phyloP scores from a whole-genome alignment of 164 flowering plant species.

The Liriodendron chinense region DNA sequence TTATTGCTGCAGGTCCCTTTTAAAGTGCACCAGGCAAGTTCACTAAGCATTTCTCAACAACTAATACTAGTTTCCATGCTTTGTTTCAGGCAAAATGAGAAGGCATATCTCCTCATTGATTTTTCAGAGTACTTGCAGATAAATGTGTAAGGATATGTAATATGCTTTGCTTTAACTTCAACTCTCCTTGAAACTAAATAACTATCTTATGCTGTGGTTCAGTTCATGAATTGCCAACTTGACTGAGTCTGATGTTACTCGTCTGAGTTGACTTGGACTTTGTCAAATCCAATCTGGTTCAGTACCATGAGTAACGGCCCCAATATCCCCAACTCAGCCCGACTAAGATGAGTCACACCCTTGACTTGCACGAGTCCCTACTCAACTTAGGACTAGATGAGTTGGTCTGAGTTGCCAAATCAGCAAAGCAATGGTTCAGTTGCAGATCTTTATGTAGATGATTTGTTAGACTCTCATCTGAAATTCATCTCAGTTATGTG shows the following conservation, averaged over 20 bases:
- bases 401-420: no score
- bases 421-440: not conserved
- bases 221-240: not conserved
- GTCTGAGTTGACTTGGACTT: no score
- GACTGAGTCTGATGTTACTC: no score
- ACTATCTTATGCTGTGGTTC: not conserved
- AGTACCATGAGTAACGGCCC: no score
- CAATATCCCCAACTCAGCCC: no score
- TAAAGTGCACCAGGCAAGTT: not conserved
- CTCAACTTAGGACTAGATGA: no score
- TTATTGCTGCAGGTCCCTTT: no score
- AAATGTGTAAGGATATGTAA: constrained; percentile 60
- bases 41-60: not conserved
- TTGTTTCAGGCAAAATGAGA: constrained; percentile 53
- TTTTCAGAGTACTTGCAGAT: constrained; percentile 62
- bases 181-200: not conserved
- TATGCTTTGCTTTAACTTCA: not conserved
- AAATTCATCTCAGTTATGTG: constrained; percentile 57
- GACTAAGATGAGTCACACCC: no score
- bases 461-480: not conserved
- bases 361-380: no score
- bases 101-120: constrained; percentile 85
- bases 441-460: not conserved
- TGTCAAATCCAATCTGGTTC: no score
- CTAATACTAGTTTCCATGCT: not conserved